Conservation (phyloP, 176 grass and related monocot species). For the Triticum turgidum region DNA sequence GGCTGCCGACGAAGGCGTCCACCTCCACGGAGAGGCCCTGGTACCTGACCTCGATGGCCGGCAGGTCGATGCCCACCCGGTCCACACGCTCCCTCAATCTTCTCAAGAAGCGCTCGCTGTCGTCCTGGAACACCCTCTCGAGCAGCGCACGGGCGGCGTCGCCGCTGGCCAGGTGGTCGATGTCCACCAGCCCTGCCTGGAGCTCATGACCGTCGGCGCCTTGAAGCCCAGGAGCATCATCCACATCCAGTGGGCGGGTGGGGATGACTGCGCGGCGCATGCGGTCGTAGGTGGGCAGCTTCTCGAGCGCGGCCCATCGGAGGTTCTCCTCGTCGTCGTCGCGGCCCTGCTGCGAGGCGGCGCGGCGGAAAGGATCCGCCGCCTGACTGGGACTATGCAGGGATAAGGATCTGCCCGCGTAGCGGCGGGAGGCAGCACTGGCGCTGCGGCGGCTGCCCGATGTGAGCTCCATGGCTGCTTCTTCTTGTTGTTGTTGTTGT, state of each 20-base stretch:
- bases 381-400: not conserved
- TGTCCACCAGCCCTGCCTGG: not conserved
- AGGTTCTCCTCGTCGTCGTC: not conserved
- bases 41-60: constrained; percentile 63
- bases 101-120: constrained; percentile 61
- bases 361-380: not conserved
- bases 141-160: too few relatives aligned
- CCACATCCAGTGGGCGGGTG: too few relatives aligned
- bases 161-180: too few relatives aligned
- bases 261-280: not conserved
- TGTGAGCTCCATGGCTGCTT: too few relatives aligned
- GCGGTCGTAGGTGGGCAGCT: not conserved
- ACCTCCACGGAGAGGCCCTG: constrained; percentile 54
- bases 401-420: too few relatives aligned
- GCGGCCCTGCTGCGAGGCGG: not conserved
- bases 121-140: constrained; percentile 52
- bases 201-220: not conserved
- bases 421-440: too few relatives aligned
- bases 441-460: too few relatives aligned
- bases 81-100: constrained; percentile 56
- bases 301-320: not conserved
- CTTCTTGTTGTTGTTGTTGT: too few relatives aligned
- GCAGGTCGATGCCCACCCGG: constrained; percentile 77
- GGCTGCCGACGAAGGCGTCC: constrained; percentile 34
- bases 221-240: too few relatives aligned